Evolutionary conservation across 352 stramenopile genomes (phyloP).

Genomic region (Elongisporangium anandrum): DNA sequence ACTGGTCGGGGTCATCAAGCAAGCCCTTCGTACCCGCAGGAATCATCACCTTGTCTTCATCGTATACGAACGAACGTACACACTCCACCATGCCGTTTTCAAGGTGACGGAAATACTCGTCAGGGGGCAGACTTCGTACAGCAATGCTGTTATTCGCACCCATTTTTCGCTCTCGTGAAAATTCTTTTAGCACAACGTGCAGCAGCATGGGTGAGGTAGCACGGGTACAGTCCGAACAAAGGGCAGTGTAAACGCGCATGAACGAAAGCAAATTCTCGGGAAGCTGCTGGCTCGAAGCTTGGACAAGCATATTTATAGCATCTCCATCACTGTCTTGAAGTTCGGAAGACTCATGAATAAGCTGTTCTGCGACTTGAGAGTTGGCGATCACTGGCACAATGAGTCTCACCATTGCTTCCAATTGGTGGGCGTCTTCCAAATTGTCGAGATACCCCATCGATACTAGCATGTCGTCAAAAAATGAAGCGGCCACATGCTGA

Average conservation of each 20-base stretch:
- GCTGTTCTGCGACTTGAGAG: slow-evolving; percentile 28
- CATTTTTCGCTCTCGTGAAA: slow-evolving; percentile 5
- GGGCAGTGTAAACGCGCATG: slow-evolving; percentile 42
- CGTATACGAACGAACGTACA: slow-evolving; percentile 52
- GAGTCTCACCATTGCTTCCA: slow-evolving; percentile 68
- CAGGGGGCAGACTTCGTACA: slow-evolving; percentile 23
- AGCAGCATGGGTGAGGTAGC: slow-evolving; percentile 23
- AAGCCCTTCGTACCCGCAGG: slow-evolving; percentile 33
- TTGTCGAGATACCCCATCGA: slow-evolving; percentile 52
- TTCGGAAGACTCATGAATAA: slow-evolving; percentile 9
- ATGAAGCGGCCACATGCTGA: slow-evolving; percentile 47
- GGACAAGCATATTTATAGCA: slow-evolving; percentile 1
- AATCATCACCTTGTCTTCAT: slow-evolving; percentile 37
- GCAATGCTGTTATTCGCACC: background rate
- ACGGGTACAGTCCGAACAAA: slow-evolving; percentile 31
- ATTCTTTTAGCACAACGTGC: slow-evolving; percentile 48
- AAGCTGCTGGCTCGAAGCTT: slow-evolving; percentile 18
- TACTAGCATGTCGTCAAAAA: slow-evolving; percentile 52
- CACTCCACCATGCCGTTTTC: slow-evolving; percentile 26
- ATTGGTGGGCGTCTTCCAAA: slow-evolving; percentile 28
- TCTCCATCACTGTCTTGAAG: slow-evolving; percentile 1
- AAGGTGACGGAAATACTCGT: slow-evolving; percentile 37
- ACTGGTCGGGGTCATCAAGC: slow-evolving; percentile 11
- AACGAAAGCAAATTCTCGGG: slow-evolving; percentile 39
- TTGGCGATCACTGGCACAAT: slow-evolving; percentile 44